Percentiles rank a stretch among this genome's conserved stretches.
phyloP scores from a whole-genome alignment of 2,329 filamentous ascomycete species.

The Xylariales sp. region DNA sequence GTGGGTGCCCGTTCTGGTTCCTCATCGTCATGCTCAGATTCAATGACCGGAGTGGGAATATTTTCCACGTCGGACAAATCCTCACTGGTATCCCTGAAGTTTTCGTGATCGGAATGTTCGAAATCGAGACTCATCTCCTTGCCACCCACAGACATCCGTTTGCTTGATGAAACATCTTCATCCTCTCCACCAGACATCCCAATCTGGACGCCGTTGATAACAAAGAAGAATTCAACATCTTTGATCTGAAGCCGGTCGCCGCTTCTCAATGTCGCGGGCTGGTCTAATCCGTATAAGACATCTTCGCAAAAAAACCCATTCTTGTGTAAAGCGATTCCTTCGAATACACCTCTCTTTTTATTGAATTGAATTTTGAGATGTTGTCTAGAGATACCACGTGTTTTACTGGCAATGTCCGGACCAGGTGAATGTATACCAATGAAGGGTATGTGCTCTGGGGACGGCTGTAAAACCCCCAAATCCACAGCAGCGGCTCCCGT shows the following conservation, averaged over 20 bases:
- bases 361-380: constrained; percentile 81
- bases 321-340: constrained; percentile 69
- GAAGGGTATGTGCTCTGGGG: constrained; percentile 71
- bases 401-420: constrained; percentile 69
- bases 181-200: constrained; percentile 67
- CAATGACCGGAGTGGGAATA: constrained; percentile 53
- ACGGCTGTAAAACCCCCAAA: constrained; percentile 68
- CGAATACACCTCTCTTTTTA: constrained; percentile 70
- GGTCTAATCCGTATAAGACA: constrained; percentile 61
- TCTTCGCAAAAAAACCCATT: constrained; percentile 79
- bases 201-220: constrained; percentile 71
- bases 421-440: constrained; percentile 79
- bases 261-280: constrained; percentile 69
- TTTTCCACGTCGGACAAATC: constrained; percentile 61
- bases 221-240: constrained; percentile 74
- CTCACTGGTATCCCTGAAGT: constrained; percentile 67
- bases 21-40: constrained; percentile 49
- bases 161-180: constrained; percentile 62
- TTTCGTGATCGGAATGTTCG: constrained; percentile 69
- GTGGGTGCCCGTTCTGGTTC: constrained; percentile 13
- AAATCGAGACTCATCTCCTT: constrained; percentile 82
- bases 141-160: constrained; percentile 65
- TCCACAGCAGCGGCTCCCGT: constrained; percentile 70
- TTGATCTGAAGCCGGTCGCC: constrained; percentile 78
- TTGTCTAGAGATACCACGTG: constrained; percentile 78